Base-by-base conservation (phyloP, 371 early-diverging fungal genomes). In the Rhizopus microsporus region DNA sequence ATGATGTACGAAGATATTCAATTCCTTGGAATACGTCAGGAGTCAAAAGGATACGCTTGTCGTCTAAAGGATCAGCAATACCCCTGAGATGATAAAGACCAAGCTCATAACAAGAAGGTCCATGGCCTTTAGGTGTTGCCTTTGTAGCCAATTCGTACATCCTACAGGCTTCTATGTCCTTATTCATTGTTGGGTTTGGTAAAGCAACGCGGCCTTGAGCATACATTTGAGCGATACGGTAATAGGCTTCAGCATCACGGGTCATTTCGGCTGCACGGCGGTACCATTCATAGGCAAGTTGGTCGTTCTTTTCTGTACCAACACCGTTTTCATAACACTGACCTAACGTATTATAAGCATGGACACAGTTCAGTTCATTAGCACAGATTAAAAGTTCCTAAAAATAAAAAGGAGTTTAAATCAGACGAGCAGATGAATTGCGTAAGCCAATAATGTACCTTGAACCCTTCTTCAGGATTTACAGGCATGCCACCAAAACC, bases 271-370 rank as follows among this genome's bases (percentile, higher is more conserved):
- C 74, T 9, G 80, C 72, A 35, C 61, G 65, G 15, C 56, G 38
- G 39, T 76, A 79, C 74, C 75, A 76, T 52, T 65, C 61, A 23
- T 69, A 51, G 5, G 80, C 80, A 44, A 62, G 67, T n/a, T 63
- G 65, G 35, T 86, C 73, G 54, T 87, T 62, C 59, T 80, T 74
- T 7, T 57, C 16, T 4, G 68, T 68, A 3, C 80, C 80, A 34
- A 76, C 57, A 5, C 77, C 80, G 37, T 68, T 67, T 58, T 76
- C 77, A 55, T 79, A 67, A 40, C 80, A 79, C 44, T 74, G 76
- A 0, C 71, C 80, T 29, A 79, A 37, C 0, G 71, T 66, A 50
- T 78, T 73, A 42, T 71, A 75, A 44, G 69, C 69, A 56, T 69
- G 66, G 2, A 65, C 52, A 16, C 74, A 75, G 33, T 65, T 57